Evolutionary conservation across 192 early-diverging fungal genomes (phyloP), one percentile per base, ranked within the genome.

Genomic region (Coemansia sp.): DNA sequence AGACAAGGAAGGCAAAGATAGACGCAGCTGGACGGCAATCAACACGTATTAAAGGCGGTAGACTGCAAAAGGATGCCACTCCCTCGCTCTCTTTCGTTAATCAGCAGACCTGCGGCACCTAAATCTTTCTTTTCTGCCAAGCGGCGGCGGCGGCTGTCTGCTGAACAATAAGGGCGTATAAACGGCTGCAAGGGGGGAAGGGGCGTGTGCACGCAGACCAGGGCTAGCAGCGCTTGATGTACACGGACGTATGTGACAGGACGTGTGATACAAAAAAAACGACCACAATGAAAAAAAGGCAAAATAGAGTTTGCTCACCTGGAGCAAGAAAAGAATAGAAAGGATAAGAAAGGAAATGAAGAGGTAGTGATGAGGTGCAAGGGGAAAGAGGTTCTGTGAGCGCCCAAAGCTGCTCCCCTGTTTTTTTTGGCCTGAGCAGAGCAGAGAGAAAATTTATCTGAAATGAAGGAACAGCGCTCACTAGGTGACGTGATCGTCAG

Each of bases 1-100:
- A 57, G 41, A 62, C 28, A 35, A 2, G 16, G 16, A 55, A 62
- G n/a, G 66, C 48, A 53, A 50, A 50, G 47, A 50, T 50, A 50
- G 23, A 8, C 47, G 47, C 47, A 50, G 23, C 43, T n/a, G 43
- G 18, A 47, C 43, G 43, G 43, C 43, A 47, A 47, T 47, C 43
- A 47, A 21, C 43, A 21, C 43, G 43, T 47, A 47, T 47, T 20
- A 47, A 47, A 21, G 18, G 20, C n/a, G 42, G 16, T 18, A 43
- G 42, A 43, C 42, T 43, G 42, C 42, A 18, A 41, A 21, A 21
- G 18, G 43, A 47, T 47, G 43, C n/a, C 43, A n/a, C 18, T 47
- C 20, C 39, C n/a, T 47, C 43, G 20, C 43, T 21, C 43, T 21
- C 43, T 21, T 47, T 47, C n/a, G n/a, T 47, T 47, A 21, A 47